phyloP scores from a whole-genome alignment of 2,329 filamentous ascomycete genomes.

The Penicillium sp. region DNA sequence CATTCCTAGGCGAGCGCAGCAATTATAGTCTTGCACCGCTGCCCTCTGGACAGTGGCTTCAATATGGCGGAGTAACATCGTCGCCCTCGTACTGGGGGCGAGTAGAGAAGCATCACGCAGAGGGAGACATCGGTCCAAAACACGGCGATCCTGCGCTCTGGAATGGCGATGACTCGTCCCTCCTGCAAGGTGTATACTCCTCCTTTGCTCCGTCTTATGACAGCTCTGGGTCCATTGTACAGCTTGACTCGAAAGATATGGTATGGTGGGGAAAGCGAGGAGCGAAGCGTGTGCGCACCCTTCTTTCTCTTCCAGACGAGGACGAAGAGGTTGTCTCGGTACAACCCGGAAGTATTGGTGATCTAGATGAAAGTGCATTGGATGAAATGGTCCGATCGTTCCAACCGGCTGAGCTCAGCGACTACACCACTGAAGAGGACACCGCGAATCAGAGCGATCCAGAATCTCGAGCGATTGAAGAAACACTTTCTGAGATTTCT shows the following conservation, averaged over 20 bases:
- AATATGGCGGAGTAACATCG: slow-evolving; percentile 37
- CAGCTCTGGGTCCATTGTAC: slow-evolving; percentile 41
- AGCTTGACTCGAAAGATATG: slow-evolving; percentile 38
- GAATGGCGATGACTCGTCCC: slow-evolving; percentile 31
- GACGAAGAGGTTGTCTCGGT: slow-evolving; percentile 21
- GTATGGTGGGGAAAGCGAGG: slow-evolving; percentile 46
- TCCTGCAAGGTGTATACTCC: slow-evolving; percentile 43
- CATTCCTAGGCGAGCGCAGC: slow-evolving; percentile 34
- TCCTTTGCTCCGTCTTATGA: slow-evolving; percentile 47
- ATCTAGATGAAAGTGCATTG: slow-evolving; percentile 38
- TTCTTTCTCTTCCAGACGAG: slow-evolving; percentile 29
- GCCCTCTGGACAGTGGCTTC: slow-evolving; percentile 41
- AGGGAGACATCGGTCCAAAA: slow-evolving; percentile 18
- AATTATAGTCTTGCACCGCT: slow-evolving; percentile 40
- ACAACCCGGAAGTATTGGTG: slow-evolving; percentile 28
- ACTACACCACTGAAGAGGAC: slow-evolving; percentile 20
- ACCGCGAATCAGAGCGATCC: slow-evolving; percentile 29
- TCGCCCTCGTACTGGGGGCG: slow-evolving; percentile 38
- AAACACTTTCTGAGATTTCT: slow-evolving; percentile 53
- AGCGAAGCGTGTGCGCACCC: slow-evolving; percentile 32
- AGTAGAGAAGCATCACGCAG: slow-evolving; percentile 29
- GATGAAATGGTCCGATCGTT: slow-evolving; percentile 42
- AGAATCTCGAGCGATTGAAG: slow-evolving; percentile 44
- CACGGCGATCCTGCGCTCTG: slow-evolving; percentile 28
- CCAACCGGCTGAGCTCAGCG: slow-evolving; percentile 33